phyloP scores from a whole-genome alignment of 176 grass and related monocot species.

The Cymbopogon citratus region DNA sequence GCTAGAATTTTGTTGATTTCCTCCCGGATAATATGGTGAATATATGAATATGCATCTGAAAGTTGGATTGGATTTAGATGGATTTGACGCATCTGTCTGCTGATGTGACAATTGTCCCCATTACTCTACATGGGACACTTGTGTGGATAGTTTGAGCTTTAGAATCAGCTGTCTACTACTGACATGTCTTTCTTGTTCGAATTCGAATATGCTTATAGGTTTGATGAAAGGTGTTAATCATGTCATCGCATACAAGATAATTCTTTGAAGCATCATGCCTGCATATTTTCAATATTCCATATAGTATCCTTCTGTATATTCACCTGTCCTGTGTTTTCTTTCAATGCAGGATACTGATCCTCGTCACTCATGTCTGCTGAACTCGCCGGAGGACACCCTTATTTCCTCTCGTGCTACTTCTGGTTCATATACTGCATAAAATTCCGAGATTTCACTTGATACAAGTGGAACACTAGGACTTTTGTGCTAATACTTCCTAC shows the following conservation, averaged over 20 bases:
- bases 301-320: background rate
- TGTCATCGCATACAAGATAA: background rate
- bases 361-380: conserved; percentile 59
- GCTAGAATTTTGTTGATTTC: background rate
- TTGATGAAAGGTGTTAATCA: background rate
- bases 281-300: background rate
- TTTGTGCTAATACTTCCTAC: conserved; percentile 58
- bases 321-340: background rate
- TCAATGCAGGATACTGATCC: conserved; percentile 34
- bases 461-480: conserved; percentile 43
- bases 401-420: conserved; percentile 62
- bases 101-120: background rate
- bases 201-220: background rate
- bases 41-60: background rate
- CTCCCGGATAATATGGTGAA: background rate
- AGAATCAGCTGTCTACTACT: background rate
- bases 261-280: background rate
- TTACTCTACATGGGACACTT: background rate
- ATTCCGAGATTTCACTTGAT: conserved; percentile 63
- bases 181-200: background rate
- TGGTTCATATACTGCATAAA: conserved; percentile 75
- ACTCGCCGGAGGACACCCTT: conserved; percentile 40
- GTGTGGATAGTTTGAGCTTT: background rate
- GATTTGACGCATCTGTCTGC: background rate
- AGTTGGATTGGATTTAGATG: background rate